These are phyloP conservation scores for Usnea hakonensis DNA, from an alignment of 495 filamentous ascomycete species.

Conservation along the genomic window DNA sequence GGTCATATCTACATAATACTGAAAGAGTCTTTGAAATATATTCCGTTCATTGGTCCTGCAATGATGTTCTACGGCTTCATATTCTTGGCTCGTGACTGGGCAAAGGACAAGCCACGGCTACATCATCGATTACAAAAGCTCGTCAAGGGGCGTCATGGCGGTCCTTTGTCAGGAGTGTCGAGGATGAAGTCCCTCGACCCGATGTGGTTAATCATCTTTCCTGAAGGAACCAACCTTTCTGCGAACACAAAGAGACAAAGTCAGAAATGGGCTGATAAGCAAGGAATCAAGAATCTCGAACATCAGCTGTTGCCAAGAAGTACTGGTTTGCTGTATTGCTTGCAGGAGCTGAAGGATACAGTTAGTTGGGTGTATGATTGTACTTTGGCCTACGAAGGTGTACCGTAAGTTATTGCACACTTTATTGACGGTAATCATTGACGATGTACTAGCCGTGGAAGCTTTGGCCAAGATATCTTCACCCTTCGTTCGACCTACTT, in stretches of 20 bases:
- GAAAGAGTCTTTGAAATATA: constrained; percentile 59
- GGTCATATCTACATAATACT: constrained; percentile 63
- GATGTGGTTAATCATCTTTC: constrained; percentile 66
- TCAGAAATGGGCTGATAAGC: constrained; percentile 49
- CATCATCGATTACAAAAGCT: constrained; percentile 53
- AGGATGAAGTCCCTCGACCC: constrained; percentile 41
- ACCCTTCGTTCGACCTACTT: constrained; percentile 56
- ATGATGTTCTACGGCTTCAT: constrained; percentile 67
- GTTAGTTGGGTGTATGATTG: constrained; percentile 64
- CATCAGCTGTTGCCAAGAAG: constrained; percentile 55
- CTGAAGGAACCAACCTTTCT: constrained; percentile 60
- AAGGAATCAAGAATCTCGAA: constrained; percentile 41
- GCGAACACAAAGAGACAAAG: constrained; percentile 50
- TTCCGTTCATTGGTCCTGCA: constrained; percentile 54
- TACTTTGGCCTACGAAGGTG: constrained; percentile 60
- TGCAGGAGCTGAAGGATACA: constrained; percentile 52
- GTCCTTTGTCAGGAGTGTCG: constrained; percentile 42
- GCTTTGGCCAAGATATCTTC: constrained; percentile 59
- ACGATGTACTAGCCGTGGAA: constrained; percentile 40
- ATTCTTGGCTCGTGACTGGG: constrained; percentile 63
- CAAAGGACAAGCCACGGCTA: constrained; percentile 52
- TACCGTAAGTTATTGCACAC: constrained; percentile 44
- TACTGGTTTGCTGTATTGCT: constrained; percentile 56
- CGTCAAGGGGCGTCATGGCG: constrained; percentile 39
- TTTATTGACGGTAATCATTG: constrained; percentile 4